Evolutionary conservation across 176 grass and related monocot species (phyloP), one percentile per base, ranked within the genome.

Genomic region (Phoenix roebelenii): DNA sequence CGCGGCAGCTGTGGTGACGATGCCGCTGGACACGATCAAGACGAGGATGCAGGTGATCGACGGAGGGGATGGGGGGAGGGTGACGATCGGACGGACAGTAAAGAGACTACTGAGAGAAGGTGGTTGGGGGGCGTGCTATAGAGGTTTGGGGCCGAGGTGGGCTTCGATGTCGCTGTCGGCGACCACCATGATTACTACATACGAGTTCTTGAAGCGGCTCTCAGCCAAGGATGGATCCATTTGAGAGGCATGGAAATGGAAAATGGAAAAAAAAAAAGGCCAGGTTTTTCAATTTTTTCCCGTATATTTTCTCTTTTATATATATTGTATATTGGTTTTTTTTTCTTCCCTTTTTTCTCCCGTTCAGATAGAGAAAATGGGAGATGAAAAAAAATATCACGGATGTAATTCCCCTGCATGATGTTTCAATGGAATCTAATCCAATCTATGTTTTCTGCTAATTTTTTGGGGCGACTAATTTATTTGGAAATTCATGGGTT

Each of bases 21-120:
- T 98, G 93, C 93, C 93, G 32, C 66, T 98, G 25, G 93, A 98
- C 82, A 98, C 93, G 7, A 74, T 98, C 49, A 98, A 92, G 84
- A 98, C 93, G 59, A 75, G 93, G 48, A 70, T 98, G 16, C 93
- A 98, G 73, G 93, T 98, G 24, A 85, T 92, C 79, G 93, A 92
- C 17, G 58, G 50, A 18, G 49, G 78, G 5, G 76, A 74, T 1
- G 76, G 54, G 39, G 66, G 60, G 18, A 58, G 81, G 17, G 63
- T 53, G 28, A 83, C 87, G 10, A 70, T 98, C 20, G 76, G 61
- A 15, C 78, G 73, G 67, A 92, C 87, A 30, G 68, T 89, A 51
- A 79, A 80, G 29, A 76, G 76, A 0, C 75, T 98, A 56, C 48
- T 98, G 51, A 83, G 74, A 65, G 93, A 98, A 49, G 93, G 87